Percentiles rank a stretch among this genome's conserved stretches.
Evolutionary conservation across 2,329 filamentous ascomycete genomes (phyloP).

Genomic region (Fusarium pseudograminearum): DNA sequence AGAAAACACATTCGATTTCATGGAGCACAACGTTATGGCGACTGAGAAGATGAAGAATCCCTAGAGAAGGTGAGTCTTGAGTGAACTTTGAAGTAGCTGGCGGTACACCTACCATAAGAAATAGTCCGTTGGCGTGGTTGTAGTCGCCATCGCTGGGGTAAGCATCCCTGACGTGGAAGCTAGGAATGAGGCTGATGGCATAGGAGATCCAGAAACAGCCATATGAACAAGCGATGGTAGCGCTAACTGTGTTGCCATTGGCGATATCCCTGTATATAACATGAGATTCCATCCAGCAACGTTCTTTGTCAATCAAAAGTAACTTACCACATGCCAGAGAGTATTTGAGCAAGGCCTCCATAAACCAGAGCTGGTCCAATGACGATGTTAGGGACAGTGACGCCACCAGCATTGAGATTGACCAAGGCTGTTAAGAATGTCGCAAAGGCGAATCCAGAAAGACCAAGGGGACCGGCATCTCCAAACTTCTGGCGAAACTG

Average conservation of each 20-base stretch:
- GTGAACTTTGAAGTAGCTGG: accelerated
- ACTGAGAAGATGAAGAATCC: slow-evolving; percentile 24
- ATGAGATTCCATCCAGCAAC: accelerated
- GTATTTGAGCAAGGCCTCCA: slow-evolving; percentile 9
- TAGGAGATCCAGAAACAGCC: slow-evolving; percentile 26
- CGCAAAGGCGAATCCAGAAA: slow-evolving; percentile 12
- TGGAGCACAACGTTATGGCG: slow-evolving; percentile 1
- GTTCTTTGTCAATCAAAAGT: accelerated
- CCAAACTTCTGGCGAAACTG: slow-evolving; percentile 13
- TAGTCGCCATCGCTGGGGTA: slow-evolving; percentile 9
- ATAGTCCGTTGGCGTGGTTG: slow-evolving; percentile 17
- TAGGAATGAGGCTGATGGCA: slow-evolving; percentile 17
- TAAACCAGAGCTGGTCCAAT: slow-evolving; percentile 14
- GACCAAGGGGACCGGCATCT: slow-evolving; percentile 11
- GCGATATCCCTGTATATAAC: not conserved
- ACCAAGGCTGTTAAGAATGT: slow-evolving; percentile 14
- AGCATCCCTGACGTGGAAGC: slow-evolving; percentile 11
- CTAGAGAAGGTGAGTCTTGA: not conserved
- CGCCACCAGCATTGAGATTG: slow-evolving; percentile 7
- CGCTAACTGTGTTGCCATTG: slow-evolving; percentile 13
- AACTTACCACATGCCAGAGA: slow-evolving; percentile 19
- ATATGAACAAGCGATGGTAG: slow-evolving; percentile 13
- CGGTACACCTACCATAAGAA: not conserved
- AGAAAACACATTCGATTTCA: slow-evolving; percentile 27
- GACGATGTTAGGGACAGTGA: slow-evolving; percentile 12